These are phyloP conservation scores for Leccinum subgranulosum DNA, from an alignment of 768 basidiomycete genomes.

Conservation along the genomic window DNA sequence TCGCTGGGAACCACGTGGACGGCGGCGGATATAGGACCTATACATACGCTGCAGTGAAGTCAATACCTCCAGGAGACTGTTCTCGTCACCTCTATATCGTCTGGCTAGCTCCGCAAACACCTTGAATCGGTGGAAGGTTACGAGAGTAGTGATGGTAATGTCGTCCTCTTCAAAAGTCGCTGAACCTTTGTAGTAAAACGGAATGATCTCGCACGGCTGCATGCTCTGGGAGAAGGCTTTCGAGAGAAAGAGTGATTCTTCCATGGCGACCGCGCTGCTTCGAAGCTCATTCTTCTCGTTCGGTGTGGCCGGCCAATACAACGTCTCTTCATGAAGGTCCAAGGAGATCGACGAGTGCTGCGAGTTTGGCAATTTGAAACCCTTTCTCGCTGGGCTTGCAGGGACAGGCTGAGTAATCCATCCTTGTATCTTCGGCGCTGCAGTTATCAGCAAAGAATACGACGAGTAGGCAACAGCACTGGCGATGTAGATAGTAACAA, in stretches of 20 bases:
- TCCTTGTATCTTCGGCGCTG: slow-evolving; percentile 5
- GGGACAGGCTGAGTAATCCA: slow-evolving; percentile 2
- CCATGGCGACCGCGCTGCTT: slow-evolving; percentile 28
- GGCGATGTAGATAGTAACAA: slow-evolving; percentile 22
- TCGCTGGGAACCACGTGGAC: slow-evolving; percentile 57
- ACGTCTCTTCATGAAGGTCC: slow-evolving; percentile 12
- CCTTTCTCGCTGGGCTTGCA: neutral
- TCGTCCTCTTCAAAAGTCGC: slow-evolving; percentile 56
- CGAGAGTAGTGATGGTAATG: slow-evolving; percentile 81
- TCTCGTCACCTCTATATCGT: slow-evolving; percentile 66
- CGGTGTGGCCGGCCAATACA: slow-evolving; percentile 20
- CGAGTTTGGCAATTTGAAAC: neutral
- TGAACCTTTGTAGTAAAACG: slow-evolving; percentile 75
- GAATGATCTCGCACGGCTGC: slow-evolving; percentile 72
- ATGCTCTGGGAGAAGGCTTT: slow-evolving; percentile 69
- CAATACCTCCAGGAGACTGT: neutral
- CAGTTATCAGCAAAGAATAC: slow-evolving; percentile 17
- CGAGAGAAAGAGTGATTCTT: slow-evolving; percentile 55
- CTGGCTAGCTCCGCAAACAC: slow-evolving; percentile 70
- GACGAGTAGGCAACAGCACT: slow-evolving; percentile 33
- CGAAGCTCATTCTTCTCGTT: neutral
- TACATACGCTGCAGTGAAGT: neutral
- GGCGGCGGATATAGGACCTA: slow-evolving; percentile 83
- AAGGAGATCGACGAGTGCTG: neutral
- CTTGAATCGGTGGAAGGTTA: slow-evolving; percentile 75